A percentile compares a stretch with the other conserved stretches of the same genome.
These are phyloP conservation scores for Diaporthe sp. DNA, from an alignment of 2,329 filamentous ascomycete genomes.

Conservation along the genomic window DNA sequence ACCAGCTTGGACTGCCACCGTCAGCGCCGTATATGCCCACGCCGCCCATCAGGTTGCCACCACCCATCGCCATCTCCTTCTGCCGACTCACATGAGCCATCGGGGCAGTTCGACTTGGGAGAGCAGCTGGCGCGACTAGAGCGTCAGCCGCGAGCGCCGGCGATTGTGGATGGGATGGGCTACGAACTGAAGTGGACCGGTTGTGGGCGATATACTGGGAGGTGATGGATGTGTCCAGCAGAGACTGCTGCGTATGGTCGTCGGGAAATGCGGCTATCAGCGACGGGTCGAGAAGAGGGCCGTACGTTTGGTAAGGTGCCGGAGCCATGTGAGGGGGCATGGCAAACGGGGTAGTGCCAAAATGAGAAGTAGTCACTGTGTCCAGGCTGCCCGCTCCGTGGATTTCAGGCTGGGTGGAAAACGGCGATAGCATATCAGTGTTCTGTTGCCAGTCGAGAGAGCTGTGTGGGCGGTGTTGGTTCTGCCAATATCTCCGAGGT, in stretches of 20 bases:
- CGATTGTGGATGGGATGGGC: conserved; percentile 61
- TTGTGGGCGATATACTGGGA: conserved; percentile 49
- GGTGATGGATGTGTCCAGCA: conserved; percentile 37
- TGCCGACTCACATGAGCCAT: conserved; percentile 55
- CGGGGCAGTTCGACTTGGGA: conserved; percentile 54
- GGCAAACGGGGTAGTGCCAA: conserved; percentile 48
- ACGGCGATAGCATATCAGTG: conserved; percentile 47
- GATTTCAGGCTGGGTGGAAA: conserved; percentile 42
- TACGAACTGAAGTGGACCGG: conserved; percentile 61
- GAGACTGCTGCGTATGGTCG: conserved; percentile 51
- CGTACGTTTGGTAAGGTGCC: conserved; percentile 51
- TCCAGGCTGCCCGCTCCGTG: conserved; percentile 45
- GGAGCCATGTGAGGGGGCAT: conserved; percentile 47
- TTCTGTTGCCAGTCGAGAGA: conserved; percentile 49
- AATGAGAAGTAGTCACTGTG: conserved; percentile 46
- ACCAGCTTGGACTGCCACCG: conserved; percentile 34
- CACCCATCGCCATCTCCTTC: conserved; percentile 54
- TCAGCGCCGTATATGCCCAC: conserved; percentile 18
- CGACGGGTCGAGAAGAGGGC: conserved; percentile 51
- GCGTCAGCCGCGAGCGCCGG: conserved; percentile 63
- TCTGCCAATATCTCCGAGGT: conserved; percentile 44
- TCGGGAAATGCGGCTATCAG: conserved; percentile 54
- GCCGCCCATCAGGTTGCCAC: conserved; percentile 20
- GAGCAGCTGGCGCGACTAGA: conserved; percentile 60
- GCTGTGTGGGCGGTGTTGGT: conserved; percentile 46